phyloP scores from a whole-genome alignment of 1,284 basidiomycete species.

The Papiliotrema flavescens region DNA sequence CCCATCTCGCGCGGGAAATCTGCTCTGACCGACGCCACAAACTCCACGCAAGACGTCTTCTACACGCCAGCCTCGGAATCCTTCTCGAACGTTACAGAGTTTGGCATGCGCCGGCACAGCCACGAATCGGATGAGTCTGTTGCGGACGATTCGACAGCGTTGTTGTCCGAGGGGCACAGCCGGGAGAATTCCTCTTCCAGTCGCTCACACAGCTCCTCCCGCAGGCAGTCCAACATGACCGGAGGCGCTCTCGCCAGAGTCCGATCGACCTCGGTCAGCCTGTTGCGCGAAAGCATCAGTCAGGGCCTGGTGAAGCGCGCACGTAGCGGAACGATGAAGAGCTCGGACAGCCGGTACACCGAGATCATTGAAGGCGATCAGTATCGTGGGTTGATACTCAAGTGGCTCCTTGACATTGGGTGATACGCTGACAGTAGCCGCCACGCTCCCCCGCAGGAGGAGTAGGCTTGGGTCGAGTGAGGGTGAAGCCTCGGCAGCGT shows the following conservation, averaged over 20 bases:
- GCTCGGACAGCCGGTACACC: constrained; percentile 1
- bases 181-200: too few relatives aligned
- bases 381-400: too few relatives aligned
- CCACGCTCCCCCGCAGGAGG: not conserved
- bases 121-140: not conserved
- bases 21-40: not conserved
- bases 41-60: not conserved
- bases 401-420: too few relatives aligned
- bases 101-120: not conserved
- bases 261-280: constrained; percentile 5
- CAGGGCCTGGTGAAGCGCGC: constrained; percentile 1
- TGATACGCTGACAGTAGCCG: too few relatives aligned
- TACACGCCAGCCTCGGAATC: not conserved
- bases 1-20: too few relatives aligned
- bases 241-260: not conserved
- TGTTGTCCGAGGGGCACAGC: too few relatives aligned
- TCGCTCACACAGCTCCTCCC: too few relatives aligned
- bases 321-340: constrained; percentile 8
- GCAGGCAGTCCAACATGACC: too few relatives aligned
- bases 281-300: not conserved
- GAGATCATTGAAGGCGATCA: not conserved
- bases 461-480: too few relatives aligned
- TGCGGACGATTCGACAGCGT: not conserved
- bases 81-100: not conserved
- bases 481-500: too few relatives aligned